Evolutionary conservation across 179 eudicot species (phyloP), one percentile per base, ranked within the genome.

Genomic region (Pouteria campechiana): DNA sequence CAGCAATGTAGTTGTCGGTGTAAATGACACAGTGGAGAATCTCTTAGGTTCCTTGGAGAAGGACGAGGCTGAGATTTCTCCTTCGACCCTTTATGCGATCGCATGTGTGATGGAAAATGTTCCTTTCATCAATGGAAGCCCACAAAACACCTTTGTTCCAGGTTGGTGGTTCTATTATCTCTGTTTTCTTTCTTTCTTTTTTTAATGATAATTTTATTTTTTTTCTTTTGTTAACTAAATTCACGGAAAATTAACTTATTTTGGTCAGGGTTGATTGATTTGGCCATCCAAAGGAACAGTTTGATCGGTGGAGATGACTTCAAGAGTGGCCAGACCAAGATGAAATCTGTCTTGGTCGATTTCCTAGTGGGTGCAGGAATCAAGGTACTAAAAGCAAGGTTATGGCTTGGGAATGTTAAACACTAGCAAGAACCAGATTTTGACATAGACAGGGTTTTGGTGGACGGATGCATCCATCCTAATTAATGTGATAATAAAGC

Each of bases 321-420:
- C 54, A 90, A 90, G 82, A 90, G 98, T 64, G 96, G 96, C 58
- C 98, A 86, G 68, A 90, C 98, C 25, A 90, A 90, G 77, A 90
- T 90, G 87, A 90, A 90, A 45, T 90, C 96, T 4, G 98, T 86
- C 15, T 78, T 90, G 8, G 98, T 90, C 18, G 98, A 90, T 52
- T 90, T 90, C 77, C 96, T 90, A 53, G 98, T 86, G 41, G 98
- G 98, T 15, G 98, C 98, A 52, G 98, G 98, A 35, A 86, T 90
- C 15, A 90, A 90, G 95, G 97, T 89, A 70, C 25, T n/a, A n/a
- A n/a, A n/a, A n/a, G n/a, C n/a, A n/a, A n/a, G n/a, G n/a, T n/a
- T n/a, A n/a, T n/a, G n/a, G n/a, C n/a, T n/a, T n/a, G n/a, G n/a
- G n/a, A n/a, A n/a, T n/a, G n/a, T n/a, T n/a, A n/a, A n/a, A n/a